Conservation (phyloP, 768 basidiomycete genomes). For the Leccinellum albellum region DNA sequence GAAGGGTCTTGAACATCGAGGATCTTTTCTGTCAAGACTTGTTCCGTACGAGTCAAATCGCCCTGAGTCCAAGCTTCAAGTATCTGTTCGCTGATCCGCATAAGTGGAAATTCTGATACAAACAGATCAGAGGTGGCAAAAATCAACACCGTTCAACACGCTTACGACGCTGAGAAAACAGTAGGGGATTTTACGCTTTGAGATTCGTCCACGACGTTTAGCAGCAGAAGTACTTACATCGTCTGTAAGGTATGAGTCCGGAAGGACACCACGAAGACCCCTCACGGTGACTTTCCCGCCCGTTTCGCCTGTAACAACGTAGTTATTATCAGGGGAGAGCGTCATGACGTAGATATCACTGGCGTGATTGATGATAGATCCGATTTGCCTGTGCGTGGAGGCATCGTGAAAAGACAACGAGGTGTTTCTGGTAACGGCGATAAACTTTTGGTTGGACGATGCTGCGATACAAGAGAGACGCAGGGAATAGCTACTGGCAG, state of each 20-base stretch:
- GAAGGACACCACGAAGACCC: neutral
- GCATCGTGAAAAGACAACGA: neutral
- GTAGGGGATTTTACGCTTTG: too few relatives aligned
- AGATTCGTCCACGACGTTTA: neutral
- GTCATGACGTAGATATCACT: neutral
- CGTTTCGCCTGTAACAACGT: neutral
- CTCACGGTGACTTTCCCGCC: neutral
- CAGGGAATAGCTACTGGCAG: neutral
- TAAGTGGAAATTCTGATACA: neutral
- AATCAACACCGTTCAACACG: rapidly evolving
- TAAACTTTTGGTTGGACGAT: neutral
- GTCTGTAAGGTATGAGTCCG: neutral
- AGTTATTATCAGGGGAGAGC: neutral
- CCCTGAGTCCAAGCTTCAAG: neutral
- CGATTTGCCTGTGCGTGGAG: neutral
- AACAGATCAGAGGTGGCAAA: neutral
- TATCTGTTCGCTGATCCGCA: neutral
- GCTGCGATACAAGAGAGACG: neutral
- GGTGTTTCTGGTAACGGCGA: neutral
- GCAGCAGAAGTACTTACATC: neutral
- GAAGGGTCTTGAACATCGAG: too few relatives aligned
- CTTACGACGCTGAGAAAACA: neutral
- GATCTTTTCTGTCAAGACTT: neutral
- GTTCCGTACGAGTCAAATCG: neutral
- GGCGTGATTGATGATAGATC: neutral